phyloP scores from a whole-genome alignment of 257 asterid species.

The Eustoma russellianum region DNA sequence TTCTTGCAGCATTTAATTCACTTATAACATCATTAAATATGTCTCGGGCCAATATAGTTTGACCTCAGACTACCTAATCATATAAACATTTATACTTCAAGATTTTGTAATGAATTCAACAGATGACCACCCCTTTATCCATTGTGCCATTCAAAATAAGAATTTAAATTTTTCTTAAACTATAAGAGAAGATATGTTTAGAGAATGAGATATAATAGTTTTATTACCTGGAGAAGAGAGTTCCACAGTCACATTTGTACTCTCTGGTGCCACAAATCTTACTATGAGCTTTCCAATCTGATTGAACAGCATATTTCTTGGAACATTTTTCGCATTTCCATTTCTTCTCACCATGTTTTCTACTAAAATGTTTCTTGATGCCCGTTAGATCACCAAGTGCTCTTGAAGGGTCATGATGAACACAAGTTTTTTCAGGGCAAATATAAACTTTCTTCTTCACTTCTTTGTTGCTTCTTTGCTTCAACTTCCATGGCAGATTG shows the following conservation, averaged over 20 bases:
- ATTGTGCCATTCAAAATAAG: too few species aligned
- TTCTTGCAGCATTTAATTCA: conserved; percentile 19
- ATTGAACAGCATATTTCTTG: conserved; percentile 84
- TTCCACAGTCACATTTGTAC: conserved; percentile 93
- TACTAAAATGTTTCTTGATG: conserved; percentile 69
- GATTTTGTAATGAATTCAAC: background rate
- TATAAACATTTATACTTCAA: background rate
- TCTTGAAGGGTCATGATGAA: conserved; percentile 74
- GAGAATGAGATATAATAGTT: background rate
- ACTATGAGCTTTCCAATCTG: conserved; percentile 94
- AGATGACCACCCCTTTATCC: background rate
- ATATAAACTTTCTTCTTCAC: conserved; percentile 73
- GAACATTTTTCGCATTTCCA: conserved; percentile 93
- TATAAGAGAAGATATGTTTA: too few species aligned
- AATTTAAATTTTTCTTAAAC: too few species aligned
- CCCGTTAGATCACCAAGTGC: conserved; percentile 90
- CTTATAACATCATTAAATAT: background rate
- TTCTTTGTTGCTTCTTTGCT: conserved; percentile 62
- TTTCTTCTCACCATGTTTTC: conserved; percentile 93
- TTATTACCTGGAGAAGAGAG: conserved; percentile 87
- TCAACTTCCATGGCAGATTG: conserved; percentile 89
- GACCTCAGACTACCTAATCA: conserved; percentile 4
- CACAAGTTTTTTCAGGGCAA: conserved; percentile 78
- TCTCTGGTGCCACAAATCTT: conserved; percentile 95
- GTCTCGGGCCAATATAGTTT: background rate